These are phyloP conservation scores for Lasiosphaeris hirsuta DNA, from an alignment of 495 filamentous ascomycete species.

Conservation along the genomic window DNA sequence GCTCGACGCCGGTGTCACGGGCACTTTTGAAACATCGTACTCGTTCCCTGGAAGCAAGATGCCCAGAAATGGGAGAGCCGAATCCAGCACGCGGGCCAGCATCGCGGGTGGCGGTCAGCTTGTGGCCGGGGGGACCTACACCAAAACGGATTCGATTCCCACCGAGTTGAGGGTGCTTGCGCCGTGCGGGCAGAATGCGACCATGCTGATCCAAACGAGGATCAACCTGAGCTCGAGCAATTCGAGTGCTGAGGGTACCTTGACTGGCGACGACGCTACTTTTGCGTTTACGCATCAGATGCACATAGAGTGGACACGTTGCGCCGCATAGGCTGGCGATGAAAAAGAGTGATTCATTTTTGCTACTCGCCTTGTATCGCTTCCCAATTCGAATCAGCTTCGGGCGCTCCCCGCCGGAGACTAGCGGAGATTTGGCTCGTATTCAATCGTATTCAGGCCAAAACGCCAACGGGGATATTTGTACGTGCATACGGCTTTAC, in stretches of 20 bases:
- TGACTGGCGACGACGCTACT: constrained; percentile 47
- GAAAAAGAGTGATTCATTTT: too few species aligned
- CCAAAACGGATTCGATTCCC: constrained; percentile 43
- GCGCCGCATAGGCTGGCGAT: neutral
- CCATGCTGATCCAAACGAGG: constrained; percentile 46
- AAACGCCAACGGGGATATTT: too few species aligned
- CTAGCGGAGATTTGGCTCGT: too few species aligned
- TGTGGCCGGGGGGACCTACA: constrained; percentile 41
- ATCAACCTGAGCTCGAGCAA: constrained; percentile 37
- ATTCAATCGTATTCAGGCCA: too few species aligned
- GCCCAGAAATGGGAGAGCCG: neutral
- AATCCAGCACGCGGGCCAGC: constrained; percentile 29
- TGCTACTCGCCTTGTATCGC: too few species aligned
- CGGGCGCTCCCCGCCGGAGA: too few species aligned
- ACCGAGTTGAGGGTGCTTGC: constrained; percentile 41
- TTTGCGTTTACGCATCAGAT: constrained; percentile 46
- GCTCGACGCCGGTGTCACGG: constrained; percentile 43
- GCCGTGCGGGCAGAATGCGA: constrained; percentile 42
- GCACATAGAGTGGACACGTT: constrained; percentile 35
- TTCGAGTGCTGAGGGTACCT: constrained; percentile 34
- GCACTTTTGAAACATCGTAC: constrained; percentile 43
- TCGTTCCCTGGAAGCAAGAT: constrained; percentile 36
- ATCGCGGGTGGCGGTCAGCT: constrained; percentile 34
- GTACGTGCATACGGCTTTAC: too few species aligned
- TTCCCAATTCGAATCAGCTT: too few species aligned